Evolutionary conservation across 371 early-diverging fungal genomes (phyloP), one percentile per base, ranked within the genome.

Genomic region (Fennellomyces sp.): DNA sequence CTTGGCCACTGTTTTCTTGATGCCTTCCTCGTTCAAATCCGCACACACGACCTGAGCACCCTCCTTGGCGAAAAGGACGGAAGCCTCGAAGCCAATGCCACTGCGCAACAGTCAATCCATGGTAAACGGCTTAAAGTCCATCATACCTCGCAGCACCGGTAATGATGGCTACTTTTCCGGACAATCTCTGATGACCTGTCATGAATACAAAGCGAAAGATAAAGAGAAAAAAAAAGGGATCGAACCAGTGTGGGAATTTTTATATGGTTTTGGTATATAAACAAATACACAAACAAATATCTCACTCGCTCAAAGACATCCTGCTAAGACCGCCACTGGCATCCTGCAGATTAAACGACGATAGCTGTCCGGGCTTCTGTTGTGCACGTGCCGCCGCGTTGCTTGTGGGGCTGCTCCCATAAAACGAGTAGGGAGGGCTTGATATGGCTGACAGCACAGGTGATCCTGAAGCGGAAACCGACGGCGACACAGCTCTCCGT

Each of bases 61-160:
- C 78, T 94, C 91, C 21, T 85, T 84, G 15, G 91, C 92, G 72
- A 93, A 93, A 21, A 93, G 75, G 49, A 88, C 70, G 10, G 87
- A 71, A 6, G 92, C 72, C 70, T 92, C 91, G 51, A 85, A 85
- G 39, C 94, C 94, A 61, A 94, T 92, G 53, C 94, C 94, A 70
- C 93, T 92, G 17, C 15, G 45, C 45, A 45, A 45, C 45, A 17
- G n/a, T n/a, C n/a, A n/a, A n/a, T n/a, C n/a, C n/a, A n/a, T n/a
- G n/a, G n/a, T n/a, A n/a, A n/a, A n/a, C n/a, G n/a, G n/a, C n/a
- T n/a, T n/a, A n/a, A n/a, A n/a, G n/a, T n/a, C n/a, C 45, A 17
- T 17, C 5, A 5, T 54, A 88, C 93, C 89, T 79, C 50, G 88
- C 92, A 53, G 91, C 91, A 49, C 94, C 94, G 52, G 94, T 94